Base-by-base conservation (phyloP, 2,329 filamentous ascomycete genomes). In the Penicillium sp. region DNA sequence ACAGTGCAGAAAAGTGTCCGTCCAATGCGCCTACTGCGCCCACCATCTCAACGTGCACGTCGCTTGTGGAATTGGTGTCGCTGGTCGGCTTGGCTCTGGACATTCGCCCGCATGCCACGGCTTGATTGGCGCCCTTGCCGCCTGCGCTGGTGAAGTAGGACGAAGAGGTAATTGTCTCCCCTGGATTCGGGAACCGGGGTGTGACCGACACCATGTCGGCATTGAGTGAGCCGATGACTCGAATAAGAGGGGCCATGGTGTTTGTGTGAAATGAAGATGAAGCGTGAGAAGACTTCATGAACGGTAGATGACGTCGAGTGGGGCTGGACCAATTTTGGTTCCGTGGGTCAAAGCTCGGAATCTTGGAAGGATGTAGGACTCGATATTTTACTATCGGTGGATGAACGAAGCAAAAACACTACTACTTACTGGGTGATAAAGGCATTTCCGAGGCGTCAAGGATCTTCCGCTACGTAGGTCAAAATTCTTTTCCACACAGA, bases 41-140 rank as follows among this genome's bases (percentile, higher is more conserved):
- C 18, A 90, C 75, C 88, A 93, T 92, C 66, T 83, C 79, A 38
- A 92, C 83, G 4, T 75, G 65, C 31, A 81, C 70, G 40, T 66
- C 64, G 44, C 58, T 58, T 5, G 59, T 60, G 16, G 60, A 44
- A 48, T 6, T 55, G 58, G 32, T 49, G 66, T 61, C 45, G 50
- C 58, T n/a, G 21, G 59, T 44, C 34, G 69, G 62, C 32, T 77
- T 79, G 27, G 80, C 68, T 45, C 88, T 83, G 1, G 90, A 94
- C 47, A 95, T 84, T 59, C 93, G 90, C 47, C 88, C 90, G 75
- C 89, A 92, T 22, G 92, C 91, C 52, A 96, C 90, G 56, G 92
- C 92, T 78, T 97, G 93, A 79, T 97, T 97, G 57, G 92, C 92
- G 60, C 93, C 93, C 77, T 99, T 99, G 54, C 94, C 93, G 66